Evolutionary conservation across 1,139 yeast species (phyloP), one percentile per base, ranked within the genome.

Genomic region (Yamadazyma trypodendri): DNA sequence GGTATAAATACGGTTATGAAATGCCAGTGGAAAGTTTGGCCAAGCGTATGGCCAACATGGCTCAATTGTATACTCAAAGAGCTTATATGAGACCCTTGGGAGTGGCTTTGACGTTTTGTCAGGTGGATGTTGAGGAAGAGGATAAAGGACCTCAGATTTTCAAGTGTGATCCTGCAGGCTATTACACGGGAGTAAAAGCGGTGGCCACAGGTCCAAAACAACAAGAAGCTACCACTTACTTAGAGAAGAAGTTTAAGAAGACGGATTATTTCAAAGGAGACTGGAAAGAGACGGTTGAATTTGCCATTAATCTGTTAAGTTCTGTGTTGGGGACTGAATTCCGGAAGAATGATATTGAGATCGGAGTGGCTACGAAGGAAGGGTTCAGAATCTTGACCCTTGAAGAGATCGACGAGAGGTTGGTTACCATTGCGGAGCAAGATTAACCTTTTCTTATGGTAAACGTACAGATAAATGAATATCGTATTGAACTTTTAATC

Each of bases 61-160:
- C 95, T 34, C 98, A 92, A 69, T 79, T 92, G 48, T 92, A 89
- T 63, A 92, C 98, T 32, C 98, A 92, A 65, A 77, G 97, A 58
- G 98, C 98, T n/a, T 92, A 92, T 63, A 92, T 92, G 97, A 80
- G 98, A 63, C 98, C 98, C 20, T 72, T 90, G 49, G 97, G 97
- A 28, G 96, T 89, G 40, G 88, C 96, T 21, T 75, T 89, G 55
- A 89, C 97, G 16, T 84, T 92, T 55, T 77, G 90, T 44, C 81
- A 94, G 35, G 82, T 84, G 41, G 75, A 69, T 41, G 57, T 60
- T 36, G 74, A 68, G 39, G 97, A 90, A 60, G 96, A 86, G 55
- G 92, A 83, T 58, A 63, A 70, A 44, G 98, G 97, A 0, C 96
- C 98, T n/a, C 80, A 81, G 54, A 73, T 92, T 46, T 88, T 77